These are phyloP conservation scores for Cordyceps tenuipes DNA, from an alignment of 2,329 filamentous ascomycete genomes.

Conservation along the genomic window DNA sequence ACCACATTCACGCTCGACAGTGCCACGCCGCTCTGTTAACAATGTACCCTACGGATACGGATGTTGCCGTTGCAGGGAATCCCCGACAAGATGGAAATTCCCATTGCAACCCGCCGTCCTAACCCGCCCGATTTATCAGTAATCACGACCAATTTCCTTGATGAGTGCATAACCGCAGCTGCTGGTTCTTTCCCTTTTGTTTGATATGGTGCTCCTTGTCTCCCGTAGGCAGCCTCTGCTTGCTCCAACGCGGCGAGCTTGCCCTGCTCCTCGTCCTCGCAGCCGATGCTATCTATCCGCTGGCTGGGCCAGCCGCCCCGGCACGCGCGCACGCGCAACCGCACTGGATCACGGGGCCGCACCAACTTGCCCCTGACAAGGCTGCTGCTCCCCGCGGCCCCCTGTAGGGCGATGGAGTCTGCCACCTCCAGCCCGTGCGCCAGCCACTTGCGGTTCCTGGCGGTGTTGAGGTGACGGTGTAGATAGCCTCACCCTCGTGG, in stretches of 20 bases:
- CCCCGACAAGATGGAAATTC: too few relatives aligned
- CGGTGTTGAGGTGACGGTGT: neutral
- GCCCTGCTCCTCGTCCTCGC: neutral
- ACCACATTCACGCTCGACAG: too few relatives aligned
- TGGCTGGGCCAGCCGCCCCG: neutral
- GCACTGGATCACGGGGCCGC: neutral
- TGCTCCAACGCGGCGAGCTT: slow-evolving; percentile 5
- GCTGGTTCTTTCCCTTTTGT: neutral
- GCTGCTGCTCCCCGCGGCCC: too few relatives aligned
- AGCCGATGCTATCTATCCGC: neutral
- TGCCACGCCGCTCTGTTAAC: too few relatives aligned
- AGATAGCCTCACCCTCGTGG: slow-evolving; percentile 1
- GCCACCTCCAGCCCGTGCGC: neutral
- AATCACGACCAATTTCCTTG: too few relatives aligned
- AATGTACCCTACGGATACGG: too few relatives aligned
- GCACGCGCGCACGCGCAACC: neutral
- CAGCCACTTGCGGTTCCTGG: slow-evolving; percentile 9
- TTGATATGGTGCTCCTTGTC: slow-evolving; percentile 3
- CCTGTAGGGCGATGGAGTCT: neutral
- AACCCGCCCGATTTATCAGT: too few relatives aligned
- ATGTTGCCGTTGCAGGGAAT: too few relatives aligned
- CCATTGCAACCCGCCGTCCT: too few relatives aligned
- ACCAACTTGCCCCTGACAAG: neutral
- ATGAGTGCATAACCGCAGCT: too few relatives aligned
- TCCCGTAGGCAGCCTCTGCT: slow-evolving; percentile 6